These are phyloP conservation scores for Epichloe uncinata DNA, from an alignment of 2,329 filamentous ascomycete species.

Conservation along the genomic window DNA sequence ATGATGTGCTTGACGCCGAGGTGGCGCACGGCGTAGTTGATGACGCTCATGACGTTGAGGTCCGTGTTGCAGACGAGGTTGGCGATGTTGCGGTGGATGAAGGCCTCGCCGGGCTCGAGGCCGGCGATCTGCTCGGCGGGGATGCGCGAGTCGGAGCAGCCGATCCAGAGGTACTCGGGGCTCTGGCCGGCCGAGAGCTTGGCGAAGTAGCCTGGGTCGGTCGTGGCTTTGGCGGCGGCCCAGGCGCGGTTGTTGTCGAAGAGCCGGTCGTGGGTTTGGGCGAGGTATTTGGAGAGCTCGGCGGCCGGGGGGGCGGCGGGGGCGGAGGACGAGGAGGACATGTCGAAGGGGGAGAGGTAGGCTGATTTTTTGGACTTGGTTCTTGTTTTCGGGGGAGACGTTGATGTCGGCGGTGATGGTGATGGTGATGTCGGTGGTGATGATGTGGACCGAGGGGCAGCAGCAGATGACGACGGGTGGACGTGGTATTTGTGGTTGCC, in stretches of 20 bases:
- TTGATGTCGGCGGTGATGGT: neutral
- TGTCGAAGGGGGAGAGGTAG: neutral
- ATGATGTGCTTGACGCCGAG: constrained; percentile 72
- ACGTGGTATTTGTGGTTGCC: neutral
- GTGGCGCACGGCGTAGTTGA: constrained; percentile 75
- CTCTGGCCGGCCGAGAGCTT: constrained; percentile 51
- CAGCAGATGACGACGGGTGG: neutral
- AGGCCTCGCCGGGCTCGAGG: constrained; percentile 77
- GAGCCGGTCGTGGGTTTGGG: constrained; percentile 51
- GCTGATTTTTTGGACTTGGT: too few relatives aligned
- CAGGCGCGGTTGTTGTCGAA: constrained; percentile 57
- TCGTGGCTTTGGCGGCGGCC: constrained; percentile 43
- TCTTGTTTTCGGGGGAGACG: neutral
- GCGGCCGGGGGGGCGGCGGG: neutral
- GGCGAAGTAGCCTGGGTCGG: constrained; percentile 52
- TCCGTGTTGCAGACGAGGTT: constrained; percentile 75
- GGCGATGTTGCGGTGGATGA: constrained; percentile 90
- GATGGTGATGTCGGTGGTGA: neutral
- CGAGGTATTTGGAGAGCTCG: constrained; percentile 31
- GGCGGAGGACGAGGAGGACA: constrained; percentile 1
- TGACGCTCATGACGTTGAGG: constrained; percentile 66
- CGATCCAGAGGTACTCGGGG: constrained; percentile 74
- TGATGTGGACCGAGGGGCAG: neutral
- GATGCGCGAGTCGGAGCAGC: constrained; percentile 80
- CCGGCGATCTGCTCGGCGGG: constrained; percentile 83